Evolutionary conservation across 2,329 filamentous ascomycete genomes (phyloP).

Genomic region (Calcarisporium arbuscula): DNA sequence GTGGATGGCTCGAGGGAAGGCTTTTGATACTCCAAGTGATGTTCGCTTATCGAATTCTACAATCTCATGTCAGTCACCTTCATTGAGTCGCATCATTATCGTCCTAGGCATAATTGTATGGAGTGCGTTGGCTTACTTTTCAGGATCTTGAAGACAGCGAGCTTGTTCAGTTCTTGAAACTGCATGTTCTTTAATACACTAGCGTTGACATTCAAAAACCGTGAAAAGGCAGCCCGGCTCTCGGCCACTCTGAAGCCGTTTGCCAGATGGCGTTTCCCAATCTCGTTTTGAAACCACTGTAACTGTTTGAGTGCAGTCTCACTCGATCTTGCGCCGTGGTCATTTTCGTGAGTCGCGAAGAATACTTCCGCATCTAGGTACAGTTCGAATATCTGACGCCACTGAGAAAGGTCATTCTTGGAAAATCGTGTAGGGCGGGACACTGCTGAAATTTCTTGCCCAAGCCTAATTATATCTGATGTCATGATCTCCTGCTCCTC

Average conservation of each 20-base stretch:
- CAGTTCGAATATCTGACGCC: conserved; percentile 75
- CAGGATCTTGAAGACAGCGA: conserved; percentile 73
- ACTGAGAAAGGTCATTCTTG: conserved; percentile 63
- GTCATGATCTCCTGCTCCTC: conserved; percentile 60
- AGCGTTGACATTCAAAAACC: conserved; percentile 67
- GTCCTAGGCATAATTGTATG: not conserved
- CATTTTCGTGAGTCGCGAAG: conserved; percentile 68
- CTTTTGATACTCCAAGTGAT: conserved; percentile 59
- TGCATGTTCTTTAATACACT: conserved; percentile 72
- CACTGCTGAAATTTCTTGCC: conserved; percentile 56
- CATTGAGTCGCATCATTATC: not conserved
- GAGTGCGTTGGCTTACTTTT: conserved; percentile 55
- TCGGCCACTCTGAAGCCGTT: conserved; percentile 59
- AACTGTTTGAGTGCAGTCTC: conserved; percentile 61
- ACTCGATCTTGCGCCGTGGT: conserved; percentile 62
- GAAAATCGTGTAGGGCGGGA: conserved; percentile 57
- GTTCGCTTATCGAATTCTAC: conserved; percentile 86
- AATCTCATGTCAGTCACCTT: not conserved
- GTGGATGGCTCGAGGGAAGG: conserved; percentile 53
- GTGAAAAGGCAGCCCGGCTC: conserved; percentile 57
- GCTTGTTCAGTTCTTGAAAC: conserved; percentile 78
- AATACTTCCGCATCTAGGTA: conserved; percentile 78
- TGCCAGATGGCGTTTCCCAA: conserved; percentile 53
- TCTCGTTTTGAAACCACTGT: conserved; percentile 64
- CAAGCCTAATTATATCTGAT: conserved; percentile 56